Conservation (phyloP, 2,329 filamentous ascomycete genomes). For the Xenosphaeropsis pyriputrescens region DNA sequence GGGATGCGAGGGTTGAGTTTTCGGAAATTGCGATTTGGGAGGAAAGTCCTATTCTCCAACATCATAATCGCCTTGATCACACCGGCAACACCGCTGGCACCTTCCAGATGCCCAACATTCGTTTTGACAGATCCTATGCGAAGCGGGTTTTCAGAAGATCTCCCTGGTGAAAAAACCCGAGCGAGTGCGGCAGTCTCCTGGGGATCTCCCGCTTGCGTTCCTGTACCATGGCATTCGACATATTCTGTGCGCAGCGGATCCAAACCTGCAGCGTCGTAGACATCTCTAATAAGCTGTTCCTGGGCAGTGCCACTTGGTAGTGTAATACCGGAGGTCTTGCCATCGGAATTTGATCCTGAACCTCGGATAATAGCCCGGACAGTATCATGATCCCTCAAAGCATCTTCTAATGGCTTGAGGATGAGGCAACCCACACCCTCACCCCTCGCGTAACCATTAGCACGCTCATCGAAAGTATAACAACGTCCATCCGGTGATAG, state of each 20-base stretch:
- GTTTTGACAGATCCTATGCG: conserved; percentile 8
- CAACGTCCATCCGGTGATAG: conserved; percentile 29
- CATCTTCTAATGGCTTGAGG: conserved; percentile 42
- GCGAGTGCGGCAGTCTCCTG: conserved; percentile 8
- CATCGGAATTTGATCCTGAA: conserved; percentile 36
- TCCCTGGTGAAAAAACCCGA: neutral
- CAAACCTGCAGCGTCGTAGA: conserved; percentile 6
- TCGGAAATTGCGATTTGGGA: conserved; percentile 22
- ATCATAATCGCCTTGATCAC: conserved; percentile 4
- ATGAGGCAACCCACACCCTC: conserved; percentile 44
- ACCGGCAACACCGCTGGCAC: conserved; percentile 3
- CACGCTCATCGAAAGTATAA: conserved; percentile 40
- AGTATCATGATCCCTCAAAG: conserved; percentile 39
- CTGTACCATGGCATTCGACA: conserved; percentile 2
- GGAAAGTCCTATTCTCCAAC: conserved; percentile 18
- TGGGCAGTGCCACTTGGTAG: conserved; percentile 32
- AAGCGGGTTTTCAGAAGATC: conserved; percentile 1
- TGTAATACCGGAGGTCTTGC: conserved; percentile 39
- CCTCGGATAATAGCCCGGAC: conserved; percentile 40
- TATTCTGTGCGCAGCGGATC: conserved; percentile 4
- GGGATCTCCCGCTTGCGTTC: conserved; percentile 4
- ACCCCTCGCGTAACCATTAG: conserved; percentile 48
- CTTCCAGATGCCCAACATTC: conserved; percentile 12
- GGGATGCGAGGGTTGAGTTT: neutral
- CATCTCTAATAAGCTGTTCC: conserved; percentile 5